phyloP scores from a whole-genome alignment of 148 eudicot species.

The Amaranthus cruentus region DNA sequence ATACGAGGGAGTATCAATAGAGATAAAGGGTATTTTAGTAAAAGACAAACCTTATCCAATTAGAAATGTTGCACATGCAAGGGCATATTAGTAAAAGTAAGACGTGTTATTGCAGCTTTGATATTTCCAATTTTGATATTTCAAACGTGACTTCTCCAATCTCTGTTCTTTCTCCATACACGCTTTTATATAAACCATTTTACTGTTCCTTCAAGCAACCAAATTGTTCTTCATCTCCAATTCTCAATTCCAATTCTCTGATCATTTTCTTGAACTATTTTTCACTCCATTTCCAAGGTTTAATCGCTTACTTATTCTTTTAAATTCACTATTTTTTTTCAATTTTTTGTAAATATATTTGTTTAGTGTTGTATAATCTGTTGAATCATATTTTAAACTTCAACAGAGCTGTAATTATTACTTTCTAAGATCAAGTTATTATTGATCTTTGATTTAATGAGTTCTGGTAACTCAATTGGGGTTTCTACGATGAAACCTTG shows the following conservation, averaged over 20 bases:
- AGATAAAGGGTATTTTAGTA: too few relatives aligned
- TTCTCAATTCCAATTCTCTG: neutral
- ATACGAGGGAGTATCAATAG: too few relatives aligned
- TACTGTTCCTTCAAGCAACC: neutral
- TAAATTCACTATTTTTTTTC: neutral
- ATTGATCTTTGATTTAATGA: slow-evolving; percentile 33
- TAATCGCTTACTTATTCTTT: neutral
- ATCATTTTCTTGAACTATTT: neutral
- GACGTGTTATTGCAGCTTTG: neutral
- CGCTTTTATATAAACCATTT: neutral
- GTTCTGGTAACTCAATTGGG: slow-evolving; percentile 48
- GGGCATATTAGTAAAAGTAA: too few relatives aligned
- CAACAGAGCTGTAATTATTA: slow-evolving; percentile 15
- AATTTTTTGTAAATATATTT: neutral
- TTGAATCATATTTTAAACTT: slow-evolving; percentile 25
- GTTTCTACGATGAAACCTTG: slow-evolving; percentile 52
- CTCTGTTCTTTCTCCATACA: neutral
- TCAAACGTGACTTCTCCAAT: neutral
- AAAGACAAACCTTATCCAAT: too few relatives aligned
- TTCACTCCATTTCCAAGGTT: neutral
- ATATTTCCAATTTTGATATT: neutral
- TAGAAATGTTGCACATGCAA: too few relatives aligned
- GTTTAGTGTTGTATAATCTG: slow-evolving; percentile 13
- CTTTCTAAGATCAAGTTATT: neutral
- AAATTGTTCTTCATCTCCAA: neutral